Evolutionary conservation across 2,329 filamentous ascomycete species (phyloP).

Genomic region (Colletotrichum sp.): DNA sequence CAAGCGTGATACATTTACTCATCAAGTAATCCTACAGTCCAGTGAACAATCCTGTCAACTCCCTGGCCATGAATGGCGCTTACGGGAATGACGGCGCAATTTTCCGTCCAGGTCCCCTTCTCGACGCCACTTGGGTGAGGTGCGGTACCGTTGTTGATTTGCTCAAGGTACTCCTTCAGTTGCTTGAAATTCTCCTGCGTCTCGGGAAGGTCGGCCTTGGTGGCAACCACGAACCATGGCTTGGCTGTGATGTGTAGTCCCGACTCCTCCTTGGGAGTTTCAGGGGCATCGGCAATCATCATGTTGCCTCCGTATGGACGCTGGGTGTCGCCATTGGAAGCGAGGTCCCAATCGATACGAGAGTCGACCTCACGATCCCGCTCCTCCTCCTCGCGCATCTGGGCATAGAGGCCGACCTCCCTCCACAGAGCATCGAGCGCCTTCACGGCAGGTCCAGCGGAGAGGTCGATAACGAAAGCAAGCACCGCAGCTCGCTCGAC

Average conservation of each 20-base stretch:
- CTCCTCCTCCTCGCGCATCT: conserved; percentile 78
- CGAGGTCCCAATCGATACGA: conserved; percentile 63
- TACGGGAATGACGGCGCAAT: conserved; percentile 78
- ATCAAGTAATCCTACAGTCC: conserved; percentile 73
- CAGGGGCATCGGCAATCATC: conserved; percentile 32
- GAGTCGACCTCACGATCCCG: conserved; percentile 64
- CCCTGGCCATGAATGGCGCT: conserved; percentile 90
- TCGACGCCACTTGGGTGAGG: conserved; percentile 75
- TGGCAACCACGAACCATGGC: conserved; percentile 95
- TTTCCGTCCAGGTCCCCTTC: conserved; percentile 56
- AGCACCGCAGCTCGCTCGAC: conserved; percentile 93
- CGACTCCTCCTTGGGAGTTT: conserved; percentile 28
- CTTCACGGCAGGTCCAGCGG: conserved; percentile 76
- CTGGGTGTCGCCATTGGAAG: conserved; percentile 42
- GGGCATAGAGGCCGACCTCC: conserved; percentile 86
- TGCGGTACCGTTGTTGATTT: conserved; percentile 64
- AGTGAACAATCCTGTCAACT: conserved; percentile 74
- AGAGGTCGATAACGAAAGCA: conserved; percentile 91
- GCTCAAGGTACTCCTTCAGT: conserved; percentile 73
- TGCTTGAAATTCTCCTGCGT: conserved; percentile 79
- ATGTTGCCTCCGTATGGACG: conserved; percentile 21
- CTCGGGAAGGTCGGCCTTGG: conserved; percentile 83
- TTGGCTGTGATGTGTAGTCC: conserved; percentile 86
- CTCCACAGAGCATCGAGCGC: conserved; percentile 86
- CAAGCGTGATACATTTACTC: conserved; percentile 32